Evolutionary conservation across 2,329 filamentous ascomycete genomes (phyloP).

Genomic region (Sporothrix pallida): DNA sequence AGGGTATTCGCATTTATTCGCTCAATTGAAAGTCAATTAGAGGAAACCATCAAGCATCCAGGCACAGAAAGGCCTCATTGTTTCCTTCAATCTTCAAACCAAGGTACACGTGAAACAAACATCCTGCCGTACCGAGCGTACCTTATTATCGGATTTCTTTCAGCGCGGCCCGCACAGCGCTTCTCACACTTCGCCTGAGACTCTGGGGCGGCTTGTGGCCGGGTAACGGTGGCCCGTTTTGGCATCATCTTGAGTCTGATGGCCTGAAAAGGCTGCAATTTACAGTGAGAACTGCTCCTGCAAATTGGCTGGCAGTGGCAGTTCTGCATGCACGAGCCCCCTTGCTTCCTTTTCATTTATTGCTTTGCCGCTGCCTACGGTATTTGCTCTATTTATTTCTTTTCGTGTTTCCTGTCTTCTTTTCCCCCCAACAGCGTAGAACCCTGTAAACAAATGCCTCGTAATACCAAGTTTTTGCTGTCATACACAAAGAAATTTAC

Average conservation of each 20-base stretch:
- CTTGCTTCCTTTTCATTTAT: background rate
- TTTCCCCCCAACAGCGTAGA: background rate
- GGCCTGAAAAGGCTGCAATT: background rate
- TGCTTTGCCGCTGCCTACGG: background rate
- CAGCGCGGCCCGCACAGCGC: background rate
- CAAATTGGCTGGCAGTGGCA: background rate
- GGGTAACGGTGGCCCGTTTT: conserved; percentile 23
- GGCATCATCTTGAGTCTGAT: background rate
- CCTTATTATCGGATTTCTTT: background rate
- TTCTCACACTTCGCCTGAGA: conserved; percentile 14
- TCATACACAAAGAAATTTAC: conserved; percentile 1
- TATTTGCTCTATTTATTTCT: background rate
- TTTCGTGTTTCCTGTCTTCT: too few relatives aligned
- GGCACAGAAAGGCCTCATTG: background rate
- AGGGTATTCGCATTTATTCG: background rate
- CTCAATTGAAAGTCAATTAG: background rate
- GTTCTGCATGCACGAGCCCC: conserved; percentile 4
- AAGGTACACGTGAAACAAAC: conserved; percentile 28
- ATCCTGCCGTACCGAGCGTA: background rate
- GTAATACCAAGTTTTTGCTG: background rate
- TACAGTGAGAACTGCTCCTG: too few relatives aligned
- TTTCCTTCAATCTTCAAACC: background rate
- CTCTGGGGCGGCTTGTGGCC: conserved; percentile 26
- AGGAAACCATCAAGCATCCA: background rate
- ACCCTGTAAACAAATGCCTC: conserved; percentile 20